Evolutionary conservation across 2,329 filamentous ascomycete genomes (phyloP), one percentile per base, ranked within the genome.

Genomic region (Aspergillus sclerotialis): DNA sequence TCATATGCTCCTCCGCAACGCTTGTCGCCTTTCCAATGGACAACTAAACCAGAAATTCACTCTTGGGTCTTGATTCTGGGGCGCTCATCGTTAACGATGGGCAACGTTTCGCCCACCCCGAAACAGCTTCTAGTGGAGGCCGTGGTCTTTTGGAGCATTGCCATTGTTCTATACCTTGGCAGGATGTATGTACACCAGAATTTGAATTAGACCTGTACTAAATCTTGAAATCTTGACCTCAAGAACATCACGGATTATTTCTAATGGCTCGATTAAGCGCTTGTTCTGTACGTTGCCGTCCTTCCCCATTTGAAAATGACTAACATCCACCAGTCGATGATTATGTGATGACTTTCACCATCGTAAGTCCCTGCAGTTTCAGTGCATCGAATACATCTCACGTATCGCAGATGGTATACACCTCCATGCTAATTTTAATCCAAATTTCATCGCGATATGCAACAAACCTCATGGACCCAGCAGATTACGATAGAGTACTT

Each of bases 321-420:
- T n/a, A n/a, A n/a, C n/a, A n/a, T n/a, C n/a, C n/a, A n/a, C n/a
- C 24, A 58, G 54, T 53, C 29, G 61, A 64, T 30, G 61, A 64
- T 30, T 60, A 56, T 43, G 43, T 60, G 2, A 64, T 64, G 61
- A 52, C 45, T 16, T 38, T 46, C 7, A 54, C 55, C 4, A 59
- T 63, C 45, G 61, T 63, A 46, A 53, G 56, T 39, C 11, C n/a
- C 4, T n/a, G n/a, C n/a, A n/a, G 4, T 28, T 3, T 17, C 23
- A 16, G 12, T 28, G 13, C n/a, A 12, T 10, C 30, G 11, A 25
- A 25, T 30, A 16, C 14, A n/a, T 15, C 32, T 40, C 23, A 37
- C 23, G 8, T 8, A 8, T 32, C 12, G 5, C 23, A 65, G 61
- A 40, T 52, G 32, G 53, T 61, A 23, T 64, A 61, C 38, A 49